These are phyloP conservation scores for Seiridium cupressi DNA, from an alignment of 2,329 filamentous ascomycete species.

Conservation along the genomic window DNA sequence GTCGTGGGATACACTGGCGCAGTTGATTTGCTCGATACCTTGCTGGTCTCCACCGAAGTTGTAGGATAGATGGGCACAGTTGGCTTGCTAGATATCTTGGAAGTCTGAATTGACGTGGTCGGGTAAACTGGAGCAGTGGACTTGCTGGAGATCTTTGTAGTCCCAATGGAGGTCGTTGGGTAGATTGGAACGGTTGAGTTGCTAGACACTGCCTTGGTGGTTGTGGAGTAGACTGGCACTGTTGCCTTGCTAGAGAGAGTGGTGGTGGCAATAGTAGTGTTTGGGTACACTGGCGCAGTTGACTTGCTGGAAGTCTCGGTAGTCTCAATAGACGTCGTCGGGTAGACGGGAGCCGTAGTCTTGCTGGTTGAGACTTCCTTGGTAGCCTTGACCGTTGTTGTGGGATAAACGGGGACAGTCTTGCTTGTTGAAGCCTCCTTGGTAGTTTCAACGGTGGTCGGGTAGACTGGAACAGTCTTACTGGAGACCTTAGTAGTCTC, in stretches of 20 bases:
- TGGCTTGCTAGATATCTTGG: neutral
- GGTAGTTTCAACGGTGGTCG: neutral
- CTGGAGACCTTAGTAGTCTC: neutral
- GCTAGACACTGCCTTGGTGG: neutral
- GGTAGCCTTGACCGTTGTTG: neutral
- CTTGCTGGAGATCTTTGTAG: neutral
- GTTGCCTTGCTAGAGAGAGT: neutral
- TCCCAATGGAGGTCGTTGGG: neutral
- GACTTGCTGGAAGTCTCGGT: neutral
- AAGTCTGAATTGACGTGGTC: neutral
- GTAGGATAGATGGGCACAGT: neutral
- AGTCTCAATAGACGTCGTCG: neutral
- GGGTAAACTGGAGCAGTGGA: conserved; percentile 12
- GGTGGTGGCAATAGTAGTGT: neutral
- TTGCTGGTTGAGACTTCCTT: neutral
- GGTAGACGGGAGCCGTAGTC: neutral
- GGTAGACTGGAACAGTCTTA: neutral
- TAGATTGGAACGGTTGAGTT: conserved; percentile 13
- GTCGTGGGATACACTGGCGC: neutral
- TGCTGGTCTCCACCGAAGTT: neutral
- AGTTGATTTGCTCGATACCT: neutral
- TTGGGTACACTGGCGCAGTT: neutral
- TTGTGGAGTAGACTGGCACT: neutral
- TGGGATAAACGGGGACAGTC: neutral
- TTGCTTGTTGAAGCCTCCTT: neutral